Evolutionary conservation across 176 grass and related monocot species (phyloP), one percentile per base, ranked within the genome.

Genomic region (Cenchrus americanus): DNA sequence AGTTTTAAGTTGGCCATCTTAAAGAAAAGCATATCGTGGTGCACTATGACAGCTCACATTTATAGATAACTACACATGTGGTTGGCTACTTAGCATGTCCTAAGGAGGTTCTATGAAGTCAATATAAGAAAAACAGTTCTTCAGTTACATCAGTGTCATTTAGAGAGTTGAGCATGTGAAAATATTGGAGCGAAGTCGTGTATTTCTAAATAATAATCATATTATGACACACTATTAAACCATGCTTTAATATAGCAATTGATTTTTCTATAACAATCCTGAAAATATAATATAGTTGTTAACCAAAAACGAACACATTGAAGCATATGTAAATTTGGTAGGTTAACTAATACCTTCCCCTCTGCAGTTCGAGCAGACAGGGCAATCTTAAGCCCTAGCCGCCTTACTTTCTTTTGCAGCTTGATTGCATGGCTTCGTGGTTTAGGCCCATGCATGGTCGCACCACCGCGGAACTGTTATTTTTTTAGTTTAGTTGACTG

Each of bases 381-480:
- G 17, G 96, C 96, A 77, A 98, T 93, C 86, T 98, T 98, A 65
- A 94, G 89, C 76, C 91, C 91, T 26, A 99, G 73, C 49, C 81
- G 89, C 0, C 86, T 60, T 55, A 99, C 91, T 87, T 96, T 99
- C 93, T 99, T 96, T 75, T 92, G 93, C 55, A 91, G 86, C 77
- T 99, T 96, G 81, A 96, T 88, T 14, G 91, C 91, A 88, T 99
- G 96, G 78, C 91, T 96, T 62, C 93, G 69, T 87, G 93, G 93
- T 84, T 98, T 95, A 71, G 96, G 91, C 32, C 89, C 96, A 96
- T 99, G 96, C 85, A 93, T 92, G 19, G 85, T 86, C 49, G 91
- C 93, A 83, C 93, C 96, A 72, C 83, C 88, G 12, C 87, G 83
- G 46, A 99, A 99, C 96, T 94, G 89, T 90, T 87, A 80, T 43